Evolutionary conservation across 2,329 filamentous ascomycete species (phyloP), one percentile per base, ranked within the genome.

Genomic region (Verticillium albo-atrum): DNA sequence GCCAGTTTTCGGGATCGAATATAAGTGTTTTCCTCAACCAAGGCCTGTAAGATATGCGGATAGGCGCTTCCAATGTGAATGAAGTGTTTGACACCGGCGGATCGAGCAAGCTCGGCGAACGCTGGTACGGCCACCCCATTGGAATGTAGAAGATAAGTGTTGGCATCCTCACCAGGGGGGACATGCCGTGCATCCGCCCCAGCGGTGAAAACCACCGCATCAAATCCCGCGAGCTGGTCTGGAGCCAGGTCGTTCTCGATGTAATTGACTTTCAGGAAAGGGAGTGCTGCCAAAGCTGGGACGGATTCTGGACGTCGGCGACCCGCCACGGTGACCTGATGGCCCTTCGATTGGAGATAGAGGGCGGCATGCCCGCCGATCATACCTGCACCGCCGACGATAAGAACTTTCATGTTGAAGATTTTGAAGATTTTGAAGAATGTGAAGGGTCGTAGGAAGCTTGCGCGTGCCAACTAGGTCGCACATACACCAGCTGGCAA

Each of bases 121-220:
- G 53, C 32, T 20, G 60, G 60, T 2, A 60, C 20, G 20, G 58
- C 53, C 20, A 56, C 32, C 1, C 55, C 58, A 25, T 62, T 62
- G 28, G 47, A 58, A 14, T 54, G 27, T 14, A 62, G 47, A 23
- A 58, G 52, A 26, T 58, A 56, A 2, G 53, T 20, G 37, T 60
- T 55, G 6, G 55, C 55, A 6, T 28, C 26, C 25, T 58, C 30
- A 15, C 27, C 60, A 2, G 32, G 12, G 3, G 60, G 60, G 3
- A 62, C 58, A 27, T 62, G 60, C 4, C 60, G 58, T 20, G 55
- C 28, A 27, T 62, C 60, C 42, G 58, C 55, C 9, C 60, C 58
- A 6, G 60, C 60, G 9, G 58, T 26, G 27, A 62, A 62, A 6
- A 62, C 58, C 3, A 62, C 27, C 10, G 53, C 58, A 1, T 62